A percentile compares a stretch with the other conserved stretches of the same genome.
Conservation (phyloP, 192 early-diverging fungal genomes). For the Gonapodya sp. region DNA sequence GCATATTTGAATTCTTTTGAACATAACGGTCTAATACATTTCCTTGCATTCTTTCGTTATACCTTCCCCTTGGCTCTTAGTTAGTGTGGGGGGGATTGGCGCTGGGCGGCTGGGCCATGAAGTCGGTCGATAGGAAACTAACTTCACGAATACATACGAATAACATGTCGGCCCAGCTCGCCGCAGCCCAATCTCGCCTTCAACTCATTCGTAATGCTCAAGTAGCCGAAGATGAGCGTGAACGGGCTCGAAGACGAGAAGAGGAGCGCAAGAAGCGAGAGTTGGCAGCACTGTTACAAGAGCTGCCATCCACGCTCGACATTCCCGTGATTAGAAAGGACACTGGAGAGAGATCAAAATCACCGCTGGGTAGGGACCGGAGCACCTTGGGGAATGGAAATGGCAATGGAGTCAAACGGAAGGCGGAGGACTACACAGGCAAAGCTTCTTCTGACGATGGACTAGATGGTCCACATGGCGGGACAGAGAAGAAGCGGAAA, state of each 20-base stretch:
- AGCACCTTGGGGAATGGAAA: too few species aligned
- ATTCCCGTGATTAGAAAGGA: background rate
- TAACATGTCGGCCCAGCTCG: background rate
- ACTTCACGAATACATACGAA: too few species aligned
- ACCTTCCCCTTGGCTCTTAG: too few species aligned
- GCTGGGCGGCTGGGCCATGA: too few species aligned
- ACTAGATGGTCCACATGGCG: background rate
- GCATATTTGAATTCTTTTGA: too few species aligned
- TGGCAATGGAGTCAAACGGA: background rate
- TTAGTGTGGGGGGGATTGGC: too few species aligned
- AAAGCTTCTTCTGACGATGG: background rate
- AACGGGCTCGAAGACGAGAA: background rate
- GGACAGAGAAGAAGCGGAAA: background rate
- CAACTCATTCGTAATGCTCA: background rate
- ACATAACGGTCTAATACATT: too few species aligned
- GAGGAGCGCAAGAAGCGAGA: background rate
- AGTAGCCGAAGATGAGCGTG: background rate
- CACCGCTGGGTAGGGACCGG: background rate
- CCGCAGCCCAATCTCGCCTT: background rate
- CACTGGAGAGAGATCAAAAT: background rate
- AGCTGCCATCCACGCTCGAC: background rate
- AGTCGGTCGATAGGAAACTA: too few species aligned
- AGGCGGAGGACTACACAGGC: background rate
- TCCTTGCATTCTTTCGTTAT: too few species aligned
- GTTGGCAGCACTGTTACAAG: background rate